Base-by-base conservation (phyloP, 2,329 filamentous ascomycete species). In the Byssochlamys sp. region DNA sequence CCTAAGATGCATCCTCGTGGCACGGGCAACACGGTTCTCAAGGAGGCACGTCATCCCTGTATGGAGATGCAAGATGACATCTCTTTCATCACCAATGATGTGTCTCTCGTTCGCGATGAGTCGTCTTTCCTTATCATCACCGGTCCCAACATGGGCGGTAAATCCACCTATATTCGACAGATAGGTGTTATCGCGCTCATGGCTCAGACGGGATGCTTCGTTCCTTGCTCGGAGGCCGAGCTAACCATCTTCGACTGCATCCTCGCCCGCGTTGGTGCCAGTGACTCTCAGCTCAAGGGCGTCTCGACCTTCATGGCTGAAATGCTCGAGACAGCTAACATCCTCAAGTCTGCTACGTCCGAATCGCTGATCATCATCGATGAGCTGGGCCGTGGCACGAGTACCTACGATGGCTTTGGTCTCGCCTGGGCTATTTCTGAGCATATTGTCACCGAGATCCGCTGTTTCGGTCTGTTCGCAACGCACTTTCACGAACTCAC, bases 221-320 rank as follows among this genome's bases (percentile, higher is more conserved):
- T 99, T 0, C 94, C 94, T 0, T 96, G 91, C 67, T 79, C 86
- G 2, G 86, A 90, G 70, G 94, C 95, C 12, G 91, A 97, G 73
- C 77, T 99, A 51, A 95, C 90, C 14, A 91, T 99, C 58, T 99
- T 96, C 71, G 94, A 99, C 76, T 94, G 90, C 61, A 96, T 99
- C 60, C 87, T 99, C 45, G 94, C 95, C 0, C 88, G 94, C 65
- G 94, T 99, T 0, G 94, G 95, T 49, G 95, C 94, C 5, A 94
- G 89, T 65, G 95, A 99, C 75, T 95, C 90, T 5, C 94, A 97
- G 73, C 86, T 99, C 61, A 97, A 97, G 75, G 94, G 94, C 35
- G 94, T 99, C 1, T 96, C 90, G 2, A 99, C 94, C 0, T 99
- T 99, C 74, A 99, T 99, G 95, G 94, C 94, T 1, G 94, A 99